Conservation (phyloP, 2,329 filamentous ascomycete genomes). For the Escovopsis sp. region DNA sequence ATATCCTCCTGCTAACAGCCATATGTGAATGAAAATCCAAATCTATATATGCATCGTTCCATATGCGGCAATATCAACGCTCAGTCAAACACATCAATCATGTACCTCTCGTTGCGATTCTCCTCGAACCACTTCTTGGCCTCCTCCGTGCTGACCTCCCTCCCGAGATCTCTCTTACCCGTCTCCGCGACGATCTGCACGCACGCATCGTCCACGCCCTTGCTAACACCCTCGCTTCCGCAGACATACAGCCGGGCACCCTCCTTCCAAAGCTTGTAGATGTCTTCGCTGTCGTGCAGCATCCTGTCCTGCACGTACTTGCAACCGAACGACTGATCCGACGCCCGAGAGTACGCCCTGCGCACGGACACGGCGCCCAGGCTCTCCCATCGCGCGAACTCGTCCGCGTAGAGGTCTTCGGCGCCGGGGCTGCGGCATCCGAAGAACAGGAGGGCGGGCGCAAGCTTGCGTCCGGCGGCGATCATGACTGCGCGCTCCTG, state of each 20-base stretch:
- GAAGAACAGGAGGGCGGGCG: conserved; percentile 49
- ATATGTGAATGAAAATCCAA: too few species aligned
- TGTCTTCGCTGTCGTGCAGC: conserved; percentile 19
- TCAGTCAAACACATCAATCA: conserved; percentile 47
- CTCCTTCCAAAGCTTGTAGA: conserved; percentile 23
- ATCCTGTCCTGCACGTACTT: conserved; percentile 33
- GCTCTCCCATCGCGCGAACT: conserved; percentile 43
- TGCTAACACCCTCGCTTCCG: conserved; percentile 38
- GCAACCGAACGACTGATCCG: conserved; percentile 30
- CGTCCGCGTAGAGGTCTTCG: conserved; percentile 46
- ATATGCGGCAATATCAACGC: background rate
- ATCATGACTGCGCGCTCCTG: conserved; percentile 44
- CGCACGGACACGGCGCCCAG: conserved; percentile 45
- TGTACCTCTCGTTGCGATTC: conserved; percentile 39
- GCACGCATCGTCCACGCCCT: conserved; percentile 28
- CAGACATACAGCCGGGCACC: conserved; percentile 49
- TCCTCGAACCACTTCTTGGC: conserved; percentile 33
- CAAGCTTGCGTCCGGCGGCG: conserved; percentile 35
- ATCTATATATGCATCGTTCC: too few species aligned
- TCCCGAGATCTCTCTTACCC: conserved; percentile 14
- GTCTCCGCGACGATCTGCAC: conserved; percentile 21
- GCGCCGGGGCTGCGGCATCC: conserved; percentile 41
- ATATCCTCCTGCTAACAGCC: too few species aligned
- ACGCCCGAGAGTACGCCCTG: conserved; percentile 38
- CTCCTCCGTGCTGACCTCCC: conserved; percentile 23